Conservation (phyloP, 2,329 filamentous ascomycete species). For the Fusarium sp. region DNA sequence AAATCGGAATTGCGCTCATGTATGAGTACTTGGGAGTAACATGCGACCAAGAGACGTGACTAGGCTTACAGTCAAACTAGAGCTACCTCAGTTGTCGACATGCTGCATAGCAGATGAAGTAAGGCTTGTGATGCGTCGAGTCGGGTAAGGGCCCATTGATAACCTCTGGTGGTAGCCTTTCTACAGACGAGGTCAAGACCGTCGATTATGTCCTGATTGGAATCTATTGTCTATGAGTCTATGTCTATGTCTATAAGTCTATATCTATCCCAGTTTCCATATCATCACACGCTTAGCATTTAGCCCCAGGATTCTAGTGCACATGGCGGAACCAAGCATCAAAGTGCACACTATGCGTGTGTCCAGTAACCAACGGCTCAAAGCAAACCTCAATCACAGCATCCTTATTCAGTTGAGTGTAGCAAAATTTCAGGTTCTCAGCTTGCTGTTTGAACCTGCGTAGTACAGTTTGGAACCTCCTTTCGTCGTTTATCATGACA, state of each 20-base stretch:
- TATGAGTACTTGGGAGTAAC: no score
- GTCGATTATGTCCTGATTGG: not conserved
- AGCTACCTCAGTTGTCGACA: no score
- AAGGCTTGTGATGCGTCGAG: no score
- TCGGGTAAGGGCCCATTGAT: no score
- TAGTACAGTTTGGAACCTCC: not conserved
- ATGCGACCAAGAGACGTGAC: no score
- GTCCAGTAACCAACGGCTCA: not conserved
- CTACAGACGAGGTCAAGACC: not conserved
- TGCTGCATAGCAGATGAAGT: no score
- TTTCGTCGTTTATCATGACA: not conserved
- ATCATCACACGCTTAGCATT: not conserved
- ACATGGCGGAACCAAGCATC: not conserved
- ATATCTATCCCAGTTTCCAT: not conserved
- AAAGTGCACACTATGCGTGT: not conserved
- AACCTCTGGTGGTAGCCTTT: no score
- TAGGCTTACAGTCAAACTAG: no score
- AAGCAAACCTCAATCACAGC: constrained; percentile 17
- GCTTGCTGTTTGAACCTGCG: constrained; percentile 7
- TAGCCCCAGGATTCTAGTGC: not conserved
- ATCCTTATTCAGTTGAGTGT: not conserved
- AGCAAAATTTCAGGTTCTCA: not conserved
- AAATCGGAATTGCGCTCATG: no score
- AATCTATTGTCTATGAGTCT: not conserved
- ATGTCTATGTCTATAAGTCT: not conserved